Evolutionary conservation across 2,329 filamentous ascomycete species (phyloP).

Genomic region (Thielaviopsis euricoi): DNA sequence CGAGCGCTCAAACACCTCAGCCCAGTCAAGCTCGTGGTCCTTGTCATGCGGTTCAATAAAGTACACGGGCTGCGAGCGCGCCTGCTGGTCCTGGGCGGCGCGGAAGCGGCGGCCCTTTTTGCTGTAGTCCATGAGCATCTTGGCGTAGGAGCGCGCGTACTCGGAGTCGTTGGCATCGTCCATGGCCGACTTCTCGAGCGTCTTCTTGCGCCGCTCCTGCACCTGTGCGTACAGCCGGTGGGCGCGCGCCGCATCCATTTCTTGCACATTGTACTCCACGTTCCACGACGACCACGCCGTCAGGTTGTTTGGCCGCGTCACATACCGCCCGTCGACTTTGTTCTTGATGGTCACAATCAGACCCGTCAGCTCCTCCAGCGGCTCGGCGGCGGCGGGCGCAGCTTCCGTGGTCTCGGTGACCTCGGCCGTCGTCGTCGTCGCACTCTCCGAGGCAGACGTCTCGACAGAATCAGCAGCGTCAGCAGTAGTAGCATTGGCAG

Average conservation of each 20-base stretch:
- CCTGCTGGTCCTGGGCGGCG: conserved; percentile 32
- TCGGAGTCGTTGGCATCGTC: conserved; percentile 20
- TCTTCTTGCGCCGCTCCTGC: conserved; percentile 36
- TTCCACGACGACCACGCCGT: conserved; percentile 37
- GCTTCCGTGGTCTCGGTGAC: neutral
- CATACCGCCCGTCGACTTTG: conserved; percentile 48
- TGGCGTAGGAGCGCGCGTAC: conserved; percentile 27
- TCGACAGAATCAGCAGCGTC: neutral
- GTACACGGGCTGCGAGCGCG: conserved; percentile 29
- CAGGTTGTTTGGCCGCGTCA: conserved; percentile 41
- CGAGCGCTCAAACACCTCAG: conserved; percentile 20
- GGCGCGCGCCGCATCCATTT: conserved; percentile 33
- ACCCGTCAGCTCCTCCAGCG: conserved; percentile 35
- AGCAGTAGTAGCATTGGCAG: neutral
- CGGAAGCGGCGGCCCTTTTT: conserved; percentile 43
- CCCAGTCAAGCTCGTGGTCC: conserved; percentile 19
- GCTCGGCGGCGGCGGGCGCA: neutral
- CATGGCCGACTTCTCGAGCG: conserved; percentile 18
- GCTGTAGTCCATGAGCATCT: conserved; percentile 30
- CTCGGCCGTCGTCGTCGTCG: too few species aligned
- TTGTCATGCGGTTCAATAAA: conserved; percentile 25
- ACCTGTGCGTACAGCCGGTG: conserved; percentile 37
- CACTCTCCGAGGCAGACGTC: too few species aligned
- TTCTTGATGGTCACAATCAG: conserved; percentile 60
- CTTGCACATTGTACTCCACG: conserved; percentile 62